Base-by-base conservation (phyloP, 768 basidiomycete genomes). In the Tricholoma matsutake region DNA sequence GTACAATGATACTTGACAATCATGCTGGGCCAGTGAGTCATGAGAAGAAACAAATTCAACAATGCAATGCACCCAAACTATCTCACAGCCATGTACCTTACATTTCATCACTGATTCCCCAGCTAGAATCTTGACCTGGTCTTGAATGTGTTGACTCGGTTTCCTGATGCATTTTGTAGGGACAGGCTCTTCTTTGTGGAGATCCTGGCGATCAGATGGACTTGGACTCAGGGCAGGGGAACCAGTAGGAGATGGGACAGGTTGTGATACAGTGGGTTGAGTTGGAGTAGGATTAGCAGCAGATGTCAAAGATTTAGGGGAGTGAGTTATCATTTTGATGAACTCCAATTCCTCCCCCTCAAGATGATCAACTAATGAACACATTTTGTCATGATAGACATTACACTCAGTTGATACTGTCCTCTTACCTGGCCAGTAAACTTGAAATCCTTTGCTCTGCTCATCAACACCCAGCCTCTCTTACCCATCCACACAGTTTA, bases 311-410 rank as follows among this genome's bases (percentile, higher is more conserved):
- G 37, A 35, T 35, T 35, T 2, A 37, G 37, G 37, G 13, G 3
- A 4, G n/a, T 43, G n/a, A 18, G 41, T 18, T 43, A 4, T 43
- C 41, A 7, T 43, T 14, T 56, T 45, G 35, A 61, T 18, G 9
- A 58, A 39, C 14, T 64, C 61, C 61, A 61, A 63, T 56, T 71
- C 59, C 71, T 73, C 69, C 68, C 71, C 69, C 69, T 73, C 66
- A 49, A 71, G 64, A 59, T 59, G 52, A 61, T 31, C 54, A 47
- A 52, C 64, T 53, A 58, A 60, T 20, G 61, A 51, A 3, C 37
- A 37, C 5, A 59, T 62, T 57, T 64, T 49, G 20, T 66, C 63
- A 51, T 51, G 67, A 45, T 68, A 67, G 32, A 74, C 64, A 45
- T 72, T 75, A 4, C 67, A 39, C 61, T 78, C 73, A 8, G 74